phyloP scores from a whole-genome alignment of 108 stramenopile genomes.

The Fragilariopsis cylindrus region DNA sequence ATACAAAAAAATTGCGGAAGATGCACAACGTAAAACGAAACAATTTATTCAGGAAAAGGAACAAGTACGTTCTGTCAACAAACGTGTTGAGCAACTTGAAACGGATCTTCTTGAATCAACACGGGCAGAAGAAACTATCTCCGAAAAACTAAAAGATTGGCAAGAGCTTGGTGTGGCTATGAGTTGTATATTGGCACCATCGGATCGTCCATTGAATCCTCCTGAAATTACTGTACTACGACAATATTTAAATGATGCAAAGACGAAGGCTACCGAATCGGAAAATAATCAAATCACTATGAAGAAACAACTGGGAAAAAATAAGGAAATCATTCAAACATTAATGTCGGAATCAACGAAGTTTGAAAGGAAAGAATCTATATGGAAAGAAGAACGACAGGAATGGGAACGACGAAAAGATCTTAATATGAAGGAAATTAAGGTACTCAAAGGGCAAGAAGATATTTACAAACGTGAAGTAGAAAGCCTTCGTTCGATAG shows the following conservation, averaged over 20 bases:
- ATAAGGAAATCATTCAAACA: slow-evolving; percentile 26
- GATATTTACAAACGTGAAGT: slow-evolving; percentile 73
- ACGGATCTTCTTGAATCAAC: slow-evolving; percentile 24
- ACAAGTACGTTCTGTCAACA: slow-evolving; percentile 31
- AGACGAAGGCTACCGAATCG: slow-evolving; percentile 24
- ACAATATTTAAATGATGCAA: slow-evolving; percentile 45
- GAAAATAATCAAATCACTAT: slow-evolving; percentile 35
- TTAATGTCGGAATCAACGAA: slow-evolving; percentile 39
- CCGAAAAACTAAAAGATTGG: slow-evolving; percentile 56
- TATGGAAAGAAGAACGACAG: slow-evolving; percentile 7
- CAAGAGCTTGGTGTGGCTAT: slow-evolving; percentile 41
- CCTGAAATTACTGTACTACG: slow-evolving; percentile 61
- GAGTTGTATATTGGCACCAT: neutral
- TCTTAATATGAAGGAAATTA: slow-evolving; percentile 15
- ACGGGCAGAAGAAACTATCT: slow-evolving; percentile 7
- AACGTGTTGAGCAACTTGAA: slow-evolving; percentile 48
- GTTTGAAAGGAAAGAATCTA: slow-evolving; percentile 6
- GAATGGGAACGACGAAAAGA: slow-evolving; percentile 9
- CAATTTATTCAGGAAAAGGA: slow-evolving; percentile 57
- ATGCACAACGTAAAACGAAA: slow-evolving; percentile 35
- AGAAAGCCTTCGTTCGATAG: slow-evolving; percentile 55
- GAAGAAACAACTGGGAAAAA: slow-evolving; percentile 35
- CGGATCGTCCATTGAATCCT: neutral
- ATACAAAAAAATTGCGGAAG: slow-evolving; percentile 46
- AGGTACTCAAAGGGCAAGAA: slow-evolving; percentile 53